Evolutionary conservation across 352 stramenopile species (phyloP), one percentile per base, ranked within the genome.

Genomic region (Phytopythium cucurbitacearum): DNA sequence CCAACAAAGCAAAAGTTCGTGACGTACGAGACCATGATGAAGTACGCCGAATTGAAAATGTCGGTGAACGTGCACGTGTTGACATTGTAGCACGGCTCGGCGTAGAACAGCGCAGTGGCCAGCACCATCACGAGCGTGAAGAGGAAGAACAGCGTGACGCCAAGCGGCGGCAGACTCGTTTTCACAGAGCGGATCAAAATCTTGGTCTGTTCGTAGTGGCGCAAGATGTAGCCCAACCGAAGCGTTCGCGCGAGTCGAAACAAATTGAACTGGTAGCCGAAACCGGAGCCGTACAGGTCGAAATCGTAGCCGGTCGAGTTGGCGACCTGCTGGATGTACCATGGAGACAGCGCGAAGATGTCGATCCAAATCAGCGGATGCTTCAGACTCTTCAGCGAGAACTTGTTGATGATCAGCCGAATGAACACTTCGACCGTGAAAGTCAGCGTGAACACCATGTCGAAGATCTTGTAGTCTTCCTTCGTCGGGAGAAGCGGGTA

Each of bases 11-110:
- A 16, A 0, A 15, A 36, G 3, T 28, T 51, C 3, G 35, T 55
- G 44, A 82, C 67, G 43, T 85, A 92, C 82, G 83, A 89, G 58
- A 90, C 68, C 74, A 93, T 87, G 53, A 89, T 76, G 60, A 91
- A 93, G 45, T 93, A 93, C 1, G 68, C 78, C 10, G 83, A 73
- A 56, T 93, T 93, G 63, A 91, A 89, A 37, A 91, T 88, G 57
- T 91, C 83, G 12, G 80, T 91, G 54, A 93, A 93, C 15, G 71
- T 66, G 56, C 82, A 92, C 10, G 80, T 91, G 36, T 77, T 67
- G 36, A 89, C 54, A 45, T 89, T 80, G 48, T 89, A 89, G 47
- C 82, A 92, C 11, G 79, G 82, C 53, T 92, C 75, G 5, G 80
- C 69, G 47, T 89, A 89, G 57, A 84, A 91, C 37, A 91, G 72